These are phyloP conservation scores for Verticillium longisporum DNA, from an alignment of 2,329 filamentous ascomycete species.

Conservation along the genomic window DNA sequence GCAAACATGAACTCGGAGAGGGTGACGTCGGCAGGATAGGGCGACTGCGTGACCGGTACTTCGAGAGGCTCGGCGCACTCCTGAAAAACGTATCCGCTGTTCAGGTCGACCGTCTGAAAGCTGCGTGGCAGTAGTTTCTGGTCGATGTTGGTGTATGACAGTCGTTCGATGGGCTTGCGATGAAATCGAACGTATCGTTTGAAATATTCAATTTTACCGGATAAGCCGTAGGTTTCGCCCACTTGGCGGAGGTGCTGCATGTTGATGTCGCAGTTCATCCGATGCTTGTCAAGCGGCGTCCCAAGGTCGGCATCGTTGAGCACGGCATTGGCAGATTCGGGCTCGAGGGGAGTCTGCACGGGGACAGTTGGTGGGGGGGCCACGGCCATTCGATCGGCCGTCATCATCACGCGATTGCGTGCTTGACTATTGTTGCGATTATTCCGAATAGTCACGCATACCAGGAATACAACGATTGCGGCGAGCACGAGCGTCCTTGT, in stretches of 20 bases:
- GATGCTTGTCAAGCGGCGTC: conserved; percentile 16
- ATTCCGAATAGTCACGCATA: conserved; percentile 32
- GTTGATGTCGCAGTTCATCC: conserved; percentile 45
- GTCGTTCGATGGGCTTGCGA: conserved; percentile 40
- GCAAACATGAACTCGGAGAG: conserved; percentile 53
- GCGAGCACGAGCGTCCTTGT: conserved; percentile 36
- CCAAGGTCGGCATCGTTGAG: conserved; percentile 5
- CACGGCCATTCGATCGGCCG: conserved; percentile 4
- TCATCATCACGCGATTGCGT: conserved; percentile 29
- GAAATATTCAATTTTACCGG: conserved; percentile 46
- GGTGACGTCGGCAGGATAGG: conserved; percentile 42
- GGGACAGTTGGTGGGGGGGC: conserved; percentile 11
- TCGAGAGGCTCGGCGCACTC: conserved; percentile 42
- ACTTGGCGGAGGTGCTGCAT: conserved; percentile 36
- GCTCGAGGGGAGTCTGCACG: conserved; percentile 22
- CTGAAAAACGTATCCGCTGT: conserved; percentile 31
- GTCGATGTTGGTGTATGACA: conserved; percentile 42
- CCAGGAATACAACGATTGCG: conserved; percentile 32
- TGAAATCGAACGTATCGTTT: conserved; percentile 48
- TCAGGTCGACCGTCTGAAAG: conserved; percentile 41
- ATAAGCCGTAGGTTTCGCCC: conserved; percentile 38
- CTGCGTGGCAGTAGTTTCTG: conserved; percentile 38
- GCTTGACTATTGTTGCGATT: conserved; percentile 29
- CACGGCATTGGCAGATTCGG: not conserved
- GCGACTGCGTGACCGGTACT: conserved; percentile 43